Percentiles rank a stretch among this genome's conserved stretches.
Evolutionary conservation across 345 rosid genomes (phyloP).

Genomic region (Hibiscus trionum): DNA sequence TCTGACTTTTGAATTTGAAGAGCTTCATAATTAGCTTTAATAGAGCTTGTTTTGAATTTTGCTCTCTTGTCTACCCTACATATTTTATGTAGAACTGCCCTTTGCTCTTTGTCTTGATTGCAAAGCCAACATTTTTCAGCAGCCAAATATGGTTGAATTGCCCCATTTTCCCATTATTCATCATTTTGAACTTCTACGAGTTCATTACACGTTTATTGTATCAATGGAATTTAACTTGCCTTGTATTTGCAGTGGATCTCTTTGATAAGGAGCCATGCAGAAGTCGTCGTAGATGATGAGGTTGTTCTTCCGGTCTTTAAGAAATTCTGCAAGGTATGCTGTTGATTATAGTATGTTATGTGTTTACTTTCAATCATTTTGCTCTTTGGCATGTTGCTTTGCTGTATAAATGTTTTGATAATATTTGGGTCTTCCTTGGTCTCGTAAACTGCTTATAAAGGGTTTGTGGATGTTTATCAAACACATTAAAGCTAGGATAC

Average conservation of each 20-base stretch:
- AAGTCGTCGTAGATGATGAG: constrained; percentile 64
- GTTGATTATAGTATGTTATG: not conserved
- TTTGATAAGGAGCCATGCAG: constrained; percentile 67
- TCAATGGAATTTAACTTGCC: constrained; percentile 4
- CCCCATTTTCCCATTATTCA: not conserved
- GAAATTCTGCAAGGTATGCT: constrained; percentile 71
- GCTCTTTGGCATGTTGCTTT: not conserved
- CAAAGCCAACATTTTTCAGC: not conserved
- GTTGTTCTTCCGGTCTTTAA: constrained; percentile 53
- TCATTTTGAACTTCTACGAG: not conserved
- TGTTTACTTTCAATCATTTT: not conserved
- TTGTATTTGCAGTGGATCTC: constrained; percentile 68
- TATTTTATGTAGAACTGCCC: not conserved
- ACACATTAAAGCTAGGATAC: not conserved
- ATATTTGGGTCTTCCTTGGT: not conserved
- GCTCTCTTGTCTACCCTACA: not conserved
- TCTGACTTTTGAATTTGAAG: not conserved
- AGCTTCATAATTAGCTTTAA: constrained; percentile 4
- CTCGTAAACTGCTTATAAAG: not conserved
- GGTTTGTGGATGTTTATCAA: not conserved
- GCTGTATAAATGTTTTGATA: not conserved
- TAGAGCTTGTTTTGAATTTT: not conserved
- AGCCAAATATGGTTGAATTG: not conserved
- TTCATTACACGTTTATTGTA: not conserved
- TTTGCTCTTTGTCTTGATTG: not conserved